phyloP scores from a whole-genome alignment of 2,329 filamentous ascomycete genomes.

The Stemphylium lycopersici region DNA sequence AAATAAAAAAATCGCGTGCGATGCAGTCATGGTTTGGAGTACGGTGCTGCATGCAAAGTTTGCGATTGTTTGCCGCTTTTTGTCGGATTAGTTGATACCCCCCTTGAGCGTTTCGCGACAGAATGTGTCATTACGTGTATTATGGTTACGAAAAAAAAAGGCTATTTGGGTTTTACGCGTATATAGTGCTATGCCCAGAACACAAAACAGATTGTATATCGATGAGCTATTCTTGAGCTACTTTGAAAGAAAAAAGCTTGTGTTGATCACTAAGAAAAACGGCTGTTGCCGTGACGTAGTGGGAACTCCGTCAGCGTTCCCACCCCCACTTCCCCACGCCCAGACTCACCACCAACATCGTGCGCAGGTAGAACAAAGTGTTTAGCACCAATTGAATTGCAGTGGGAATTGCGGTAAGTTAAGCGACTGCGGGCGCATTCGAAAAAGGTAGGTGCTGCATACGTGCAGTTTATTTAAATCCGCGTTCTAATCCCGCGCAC shows the following conservation, averaged over 20 bases:
- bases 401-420: neutral
- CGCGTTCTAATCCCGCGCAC: too few species aligned
- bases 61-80: neutral
- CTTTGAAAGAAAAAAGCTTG: too few species aligned
- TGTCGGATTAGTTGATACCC: constrained; percentile 4
- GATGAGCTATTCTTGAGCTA: too few species aligned
- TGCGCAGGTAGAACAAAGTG: neutral
- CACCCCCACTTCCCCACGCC: constrained; percentile 5
- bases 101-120: constrained; percentile 3
- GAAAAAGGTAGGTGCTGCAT: neutral
- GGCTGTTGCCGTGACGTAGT: constrained; percentile 4
- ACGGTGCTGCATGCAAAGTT: neutral
- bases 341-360: neutral
- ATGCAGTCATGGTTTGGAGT: neutral
- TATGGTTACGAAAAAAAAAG: neutral
- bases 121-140: neutral
- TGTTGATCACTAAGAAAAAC: neutral
- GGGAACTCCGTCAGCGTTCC: constrained; percentile 4
- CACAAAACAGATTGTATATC: neutral
- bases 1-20: too few species aligned
- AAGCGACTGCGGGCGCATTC: neutral
- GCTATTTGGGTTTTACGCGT: neutral
- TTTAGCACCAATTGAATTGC: neutral
- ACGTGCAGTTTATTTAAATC: neutral
- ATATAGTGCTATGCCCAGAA: neutral